Evolutionary conservation across 805 yeast species (phyloP), one percentile per base, ranked within the genome.

Genomic region (Komagataella pastoris): DNA sequence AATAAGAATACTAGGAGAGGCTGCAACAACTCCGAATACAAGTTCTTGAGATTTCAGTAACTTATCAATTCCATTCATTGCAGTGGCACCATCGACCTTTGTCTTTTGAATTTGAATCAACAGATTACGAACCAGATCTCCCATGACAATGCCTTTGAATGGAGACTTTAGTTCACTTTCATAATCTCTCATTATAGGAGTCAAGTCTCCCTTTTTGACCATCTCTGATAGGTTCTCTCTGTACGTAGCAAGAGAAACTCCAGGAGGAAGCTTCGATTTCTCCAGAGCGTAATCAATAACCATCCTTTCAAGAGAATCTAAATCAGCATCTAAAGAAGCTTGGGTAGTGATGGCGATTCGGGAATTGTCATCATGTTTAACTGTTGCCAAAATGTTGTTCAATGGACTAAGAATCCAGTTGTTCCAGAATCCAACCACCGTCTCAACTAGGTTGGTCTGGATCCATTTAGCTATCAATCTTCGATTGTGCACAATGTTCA

Each of bases 71-170:
- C 98, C 98, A 58, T 77, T 79, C 54, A 91, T 77, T 0, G 97
- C 98, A 4, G 89, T 70, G 44, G 86, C 89, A 7, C 96, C 96
- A 64, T 91, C 99, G 6, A 93, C 97, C 66, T 91, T 91, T 10
- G 96, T 84, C 67, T 93, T 91, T 65, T 91, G 99, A n/a, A 93
- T 72, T 65, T 93, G 98, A 55, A 91, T 90, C 60, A 93, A 68
- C 48, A 93, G 65, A 14, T 90, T 81, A 51, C 96, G 74, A 7
- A 89, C 65, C 56, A 91, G 73, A 52, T 81, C 79, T 3, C 98
- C 99, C 2, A 69, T 52, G 2, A 89, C 53, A 2, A 82, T 58
- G 44, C 83, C 80, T 52, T 71, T 74, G 48, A 89, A 61, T 0
- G 98, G 98, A 5, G 71, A 63, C 53, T 80, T 77, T 53, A 93